phyloP scores from a whole-genome alignment of 179 eudicot genomes.

The Patellifolia procumbens region DNA sequence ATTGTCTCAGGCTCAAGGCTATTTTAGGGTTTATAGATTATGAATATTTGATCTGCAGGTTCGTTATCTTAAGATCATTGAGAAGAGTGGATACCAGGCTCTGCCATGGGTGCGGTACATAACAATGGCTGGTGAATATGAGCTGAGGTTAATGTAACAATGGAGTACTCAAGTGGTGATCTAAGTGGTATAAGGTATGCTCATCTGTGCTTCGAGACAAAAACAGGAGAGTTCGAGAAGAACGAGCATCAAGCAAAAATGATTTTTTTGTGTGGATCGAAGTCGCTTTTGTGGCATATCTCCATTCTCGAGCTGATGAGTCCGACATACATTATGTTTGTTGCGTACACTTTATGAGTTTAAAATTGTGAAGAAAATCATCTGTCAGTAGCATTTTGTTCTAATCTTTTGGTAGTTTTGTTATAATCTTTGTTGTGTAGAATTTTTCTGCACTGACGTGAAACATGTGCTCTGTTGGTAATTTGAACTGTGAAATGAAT shows the following conservation, averaged over 20 bases:
- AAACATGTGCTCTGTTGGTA: slow-evolving; percentile 13
- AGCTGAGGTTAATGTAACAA: slow-evolving; percentile 57
- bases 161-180: slow-evolving; percentile 10
- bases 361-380: slow-evolving; percentile 19
- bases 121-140: slow-evolving; percentile 87
- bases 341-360: slow-evolving; percentile 17
- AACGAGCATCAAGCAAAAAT: slow-evolving; percentile 4
- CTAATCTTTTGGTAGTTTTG: slow-evolving; percentile 7
- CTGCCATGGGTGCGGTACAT: slow-evolving; percentile 91
- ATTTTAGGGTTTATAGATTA: not conserved
- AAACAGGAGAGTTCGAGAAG: slow-evolving; percentile 13
- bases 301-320: slow-evolving; percentile 5
- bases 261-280: slow-evolving; percentile 6
- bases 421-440: no score
- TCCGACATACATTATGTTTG: not conserved
- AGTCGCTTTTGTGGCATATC: slow-evolving; percentile 2
- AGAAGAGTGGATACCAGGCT: slow-evolving; percentile 89
- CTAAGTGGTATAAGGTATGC: slow-evolving; percentile 16
- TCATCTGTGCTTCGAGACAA: not conserved
- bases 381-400: not conserved
- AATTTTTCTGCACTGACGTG: slow-evolving; percentile 13
- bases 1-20: not conserved
- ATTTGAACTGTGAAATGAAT: slow-evolving; percentile 17
- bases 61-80: slow-evolving; percentile 80
- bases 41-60: slow-evolving; percentile 46